Evolutionary conservation across 441 rosid genomes (phyloP).

Genomic region (Isatis lusitanica): DNA sequence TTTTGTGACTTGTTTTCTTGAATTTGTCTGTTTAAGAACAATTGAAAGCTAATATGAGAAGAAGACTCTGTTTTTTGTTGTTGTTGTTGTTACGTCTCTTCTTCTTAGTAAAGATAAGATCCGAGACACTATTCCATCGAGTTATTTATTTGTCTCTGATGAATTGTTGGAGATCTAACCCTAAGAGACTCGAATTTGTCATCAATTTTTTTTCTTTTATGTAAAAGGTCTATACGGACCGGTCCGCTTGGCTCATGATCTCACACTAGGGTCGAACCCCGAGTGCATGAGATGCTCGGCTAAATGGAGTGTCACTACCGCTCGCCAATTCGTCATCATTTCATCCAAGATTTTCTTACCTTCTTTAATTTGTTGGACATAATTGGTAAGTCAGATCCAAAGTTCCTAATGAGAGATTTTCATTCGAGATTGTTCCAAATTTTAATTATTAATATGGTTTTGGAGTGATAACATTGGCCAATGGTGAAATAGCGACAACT

Average conservation of each 20-base stretch:
- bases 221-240: not conserved
- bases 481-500: too few relatives aligned
- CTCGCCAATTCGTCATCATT: too few relatives aligned
- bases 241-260: not conserved
- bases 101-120: not conserved
- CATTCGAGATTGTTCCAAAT: too few relatives aligned
- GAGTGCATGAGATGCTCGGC: not conserved
- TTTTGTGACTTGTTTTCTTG: not conserved
- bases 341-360: too few relatives aligned
- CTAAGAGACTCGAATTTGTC: not conserved
- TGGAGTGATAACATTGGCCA: too few relatives aligned
- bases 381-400: too few relatives aligned
- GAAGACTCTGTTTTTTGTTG: not conserved
- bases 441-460: too few relatives aligned
- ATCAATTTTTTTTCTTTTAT: not conserved
- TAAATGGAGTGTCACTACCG: not conserved
- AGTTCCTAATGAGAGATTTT: too few relatives aligned
- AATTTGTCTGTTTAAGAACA: not conserved
- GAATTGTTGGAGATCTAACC: not conserved
- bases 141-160: not conserved
- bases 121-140: not conserved
- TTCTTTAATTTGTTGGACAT: too few relatives aligned
- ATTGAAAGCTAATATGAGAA: not conserved
- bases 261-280: not conserved
- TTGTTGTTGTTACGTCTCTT: not conserved